These are phyloP conservation scores for Lichtheimia ornata DNA, from an alignment of 371 early-diverging fungal genomes.

Conservation along the genomic window DNA sequence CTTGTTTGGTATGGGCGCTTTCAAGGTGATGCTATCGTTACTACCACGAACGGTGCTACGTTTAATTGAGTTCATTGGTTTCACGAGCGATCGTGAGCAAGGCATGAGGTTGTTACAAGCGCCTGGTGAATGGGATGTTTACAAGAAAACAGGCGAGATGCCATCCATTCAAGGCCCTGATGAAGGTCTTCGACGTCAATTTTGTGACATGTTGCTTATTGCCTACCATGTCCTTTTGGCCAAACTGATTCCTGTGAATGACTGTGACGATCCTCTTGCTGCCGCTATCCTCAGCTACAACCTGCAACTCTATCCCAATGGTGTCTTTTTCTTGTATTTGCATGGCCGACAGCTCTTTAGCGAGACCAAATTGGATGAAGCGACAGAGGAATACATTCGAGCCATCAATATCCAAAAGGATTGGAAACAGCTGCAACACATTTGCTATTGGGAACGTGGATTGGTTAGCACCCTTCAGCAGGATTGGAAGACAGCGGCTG, in stretches of 20 bases:
- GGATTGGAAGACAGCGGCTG: conserved; percentile 52
- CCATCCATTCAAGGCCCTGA: conserved; percentile 25
- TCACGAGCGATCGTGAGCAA: conserved; percentile 60
- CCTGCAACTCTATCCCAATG: conserved; percentile 46
- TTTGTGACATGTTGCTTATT: conserved; percentile 56
- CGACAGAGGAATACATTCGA: conserved; percentile 41
- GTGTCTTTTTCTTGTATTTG: conserved; percentile 63
- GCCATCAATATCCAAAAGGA: conserved; percentile 47
- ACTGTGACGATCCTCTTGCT: conserved; percentile 44
- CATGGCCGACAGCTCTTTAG: conserved; percentile 51
- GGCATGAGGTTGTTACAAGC: conserved; percentile 60
- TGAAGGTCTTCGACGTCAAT: conserved; percentile 54
- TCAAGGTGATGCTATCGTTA: conserved; percentile 67
- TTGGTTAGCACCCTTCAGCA: conserved; percentile 38
- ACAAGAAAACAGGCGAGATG: conserved; percentile 11
- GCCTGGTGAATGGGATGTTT: conserved; percentile 49
- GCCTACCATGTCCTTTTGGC: conserved; percentile 66
- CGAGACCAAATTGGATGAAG: conserved; percentile 45
- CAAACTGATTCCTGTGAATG: conserved; percentile 49
- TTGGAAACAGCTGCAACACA: conserved; percentile 71
- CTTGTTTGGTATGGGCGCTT: conserved; percentile 64
- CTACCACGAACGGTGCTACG: conserved; percentile 61
- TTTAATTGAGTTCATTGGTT: conserved; percentile 73
- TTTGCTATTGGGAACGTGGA: conserved; percentile 72
- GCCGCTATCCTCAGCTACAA: conserved; percentile 32